Base-by-base conservation (phyloP, 2,329 filamentous ascomycete species). In the Leptosphaerulina australis region DNA sequence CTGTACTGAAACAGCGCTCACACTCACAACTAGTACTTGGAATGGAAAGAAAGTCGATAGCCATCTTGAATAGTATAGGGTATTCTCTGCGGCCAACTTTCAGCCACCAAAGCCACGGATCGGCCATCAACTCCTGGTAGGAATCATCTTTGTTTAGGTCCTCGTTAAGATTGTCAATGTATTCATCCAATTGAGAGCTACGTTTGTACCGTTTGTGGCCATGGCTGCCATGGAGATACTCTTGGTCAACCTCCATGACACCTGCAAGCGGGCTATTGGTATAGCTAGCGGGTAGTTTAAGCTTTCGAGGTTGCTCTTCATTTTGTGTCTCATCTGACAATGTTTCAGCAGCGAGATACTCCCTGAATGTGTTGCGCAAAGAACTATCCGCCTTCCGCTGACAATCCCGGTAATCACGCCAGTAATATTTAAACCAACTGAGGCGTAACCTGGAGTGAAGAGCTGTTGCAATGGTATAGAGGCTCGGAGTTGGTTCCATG, bases 1-100 rank as follows among this genome's bases (percentile, higher is more conserved):
- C 49, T 6, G 38, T 33, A 30, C 18, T 44, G 20, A 56, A 53
- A 40, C 11, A 33, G 30, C 43, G 48, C 52, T 55, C 22, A 39
- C 47, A 55, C 29, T 50, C 26, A 29, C 31, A 53, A 18, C 22
- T 44, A 4, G 53, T 56, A 18, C 34, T 18, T 22, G 35, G 53
- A 18, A 53, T 40, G 4, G 21, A 50, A 20, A 56, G 53, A 40
- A 34, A 41, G 30, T 56, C 21, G 8, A 46, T 24, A 10, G 53
- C 49, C 6, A 56, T 53, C 28, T 56, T 52, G 26, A 37, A 53
- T 12, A 56, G 12, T 24, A 46, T 14, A 14, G 22, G 49, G 18
- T 56, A 56, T n/a, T 31, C 22, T 1, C 40, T 28, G 25, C 40
- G 14, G 11, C 39, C 29, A 4, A 48, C 18, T 39, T 47, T n/a